Evolutionary conservation across 1,284 basidiomycete species (phyloP).

Genomic region (Moesziomyces globuligerus): DNA sequence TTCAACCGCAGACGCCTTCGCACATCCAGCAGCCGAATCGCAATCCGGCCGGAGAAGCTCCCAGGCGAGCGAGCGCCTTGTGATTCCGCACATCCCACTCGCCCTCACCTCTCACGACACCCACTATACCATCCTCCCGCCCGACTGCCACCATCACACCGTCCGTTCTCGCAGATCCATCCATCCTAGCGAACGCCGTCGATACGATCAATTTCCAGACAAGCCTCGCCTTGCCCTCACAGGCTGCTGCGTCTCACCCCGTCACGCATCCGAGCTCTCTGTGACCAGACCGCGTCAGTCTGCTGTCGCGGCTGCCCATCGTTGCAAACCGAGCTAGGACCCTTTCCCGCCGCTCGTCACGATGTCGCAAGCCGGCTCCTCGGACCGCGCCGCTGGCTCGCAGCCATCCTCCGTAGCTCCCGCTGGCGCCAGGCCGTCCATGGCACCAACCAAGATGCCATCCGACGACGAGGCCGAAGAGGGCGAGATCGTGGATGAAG

Average conservation of each 20-base stretch:
- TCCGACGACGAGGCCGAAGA: constrained; percentile 46
- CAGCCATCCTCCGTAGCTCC: constrained; percentile 4
- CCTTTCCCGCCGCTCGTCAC: background rate
- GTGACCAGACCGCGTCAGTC: background rate
- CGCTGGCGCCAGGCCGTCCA: constrained; percentile 1
- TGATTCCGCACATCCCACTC: constrained; percentile 2
- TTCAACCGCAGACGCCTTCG: background rate
- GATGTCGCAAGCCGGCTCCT: constrained; percentile 30
- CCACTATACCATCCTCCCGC: constrained; percentile 6
- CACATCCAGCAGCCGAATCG: constrained; percentile 8
- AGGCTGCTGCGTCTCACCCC: background rate
- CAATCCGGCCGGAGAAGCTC: constrained; percentile 24
- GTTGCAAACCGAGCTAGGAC: background rate
- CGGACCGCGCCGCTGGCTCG: constrained; percentile 6
- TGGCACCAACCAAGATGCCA: constrained; percentile 7
- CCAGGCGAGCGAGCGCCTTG: background rate
- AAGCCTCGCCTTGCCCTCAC: background rate
- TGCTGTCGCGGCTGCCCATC: background rate
- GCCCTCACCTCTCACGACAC: background rate
- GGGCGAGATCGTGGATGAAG: constrained; percentile 45
- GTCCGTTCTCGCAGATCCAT: no score
- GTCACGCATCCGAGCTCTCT: background rate
- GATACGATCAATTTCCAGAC: background rate
- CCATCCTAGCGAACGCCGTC: no score
- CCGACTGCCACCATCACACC: background rate